These are phyloP conservation scores for Aspergillus baeticus DNA, from an alignment of 495 filamentous ascomycete species.

Conservation along the genomic window DNA sequence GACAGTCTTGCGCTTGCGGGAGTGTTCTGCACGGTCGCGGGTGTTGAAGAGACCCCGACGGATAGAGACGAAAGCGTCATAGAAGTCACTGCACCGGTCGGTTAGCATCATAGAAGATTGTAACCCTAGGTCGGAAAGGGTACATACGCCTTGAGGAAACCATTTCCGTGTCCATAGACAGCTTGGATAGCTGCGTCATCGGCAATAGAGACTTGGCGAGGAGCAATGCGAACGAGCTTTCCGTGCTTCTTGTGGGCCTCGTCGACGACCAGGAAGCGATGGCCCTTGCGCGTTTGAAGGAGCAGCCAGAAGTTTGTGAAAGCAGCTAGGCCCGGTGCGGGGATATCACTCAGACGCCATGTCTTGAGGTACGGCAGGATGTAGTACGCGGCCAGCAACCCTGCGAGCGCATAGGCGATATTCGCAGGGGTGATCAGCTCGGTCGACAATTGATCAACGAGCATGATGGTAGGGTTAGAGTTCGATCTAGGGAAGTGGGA, in stretches of 20 bases:
- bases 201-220: conserved; percentile 59
- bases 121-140: background rate
- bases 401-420: conserved; percentile 58
- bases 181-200: conserved; percentile 55
- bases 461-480: background rate
- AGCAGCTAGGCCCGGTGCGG: conserved; percentile 62
- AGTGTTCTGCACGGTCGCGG: conserved; percentile 76
- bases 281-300: conserved; percentile 62
- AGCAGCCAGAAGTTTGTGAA: conserved; percentile 82
- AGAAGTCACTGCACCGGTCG: conserved; percentile 60
- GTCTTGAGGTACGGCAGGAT: conserved; percentile 69
- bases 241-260: conserved; percentile 70
- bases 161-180: conserved; percentile 68
- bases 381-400: conserved; percentile 59
- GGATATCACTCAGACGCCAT: conserved; percentile 61
- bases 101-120: background rate
- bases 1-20: conserved; percentile 86
- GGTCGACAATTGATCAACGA: conserved; percentile 8
- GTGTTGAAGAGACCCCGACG: conserved; percentile 88
- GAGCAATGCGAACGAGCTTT: conserved; percentile 58
- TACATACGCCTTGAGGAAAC: conserved; percentile 68
- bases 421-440: conserved; percentile 49
- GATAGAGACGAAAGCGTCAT: conserved; percentile 90
- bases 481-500: no score
- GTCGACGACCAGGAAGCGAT: conserved; percentile 67